Evolutionary conservation across 768 basidiomycete species (phyloP), one percentile per base, ranked within the genome.

Genomic region (Lyophyllum shimeji): DNA sequence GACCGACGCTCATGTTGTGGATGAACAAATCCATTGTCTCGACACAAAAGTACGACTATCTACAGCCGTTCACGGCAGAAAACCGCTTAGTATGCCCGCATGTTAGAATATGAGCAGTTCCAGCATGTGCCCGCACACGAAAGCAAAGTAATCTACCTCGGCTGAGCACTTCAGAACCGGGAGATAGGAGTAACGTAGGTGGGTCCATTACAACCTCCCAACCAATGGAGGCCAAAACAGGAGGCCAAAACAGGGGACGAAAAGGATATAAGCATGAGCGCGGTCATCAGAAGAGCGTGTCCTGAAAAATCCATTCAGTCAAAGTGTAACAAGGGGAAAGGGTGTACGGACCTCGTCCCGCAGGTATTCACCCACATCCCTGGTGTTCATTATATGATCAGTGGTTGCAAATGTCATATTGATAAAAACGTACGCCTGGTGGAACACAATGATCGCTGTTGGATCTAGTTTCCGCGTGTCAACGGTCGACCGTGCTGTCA

Each of bases 391-490:
- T n/a, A 47, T 45, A 42, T 23, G 27, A 39, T 55, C 40, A 23
- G 7, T 46, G 45, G 42, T 55, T 9, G 44, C 53, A 44, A 43
- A 52, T 42, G 46, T 15, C 31, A 55, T 48, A 45, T 25, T 21
- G 45, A 52, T 43, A n/a, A 45, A 49, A 23, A 69, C 88, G 53
- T 68, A 95, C 93, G 97, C 90, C 77, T 99, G 97, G 68, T 98
- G 97, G 74, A 98, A 99, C 2, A 98, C 97, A 47, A 99, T 87
- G 56, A 99, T 98, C 7, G 92, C 86, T 21, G 95, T 98, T 21
- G 97, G 97, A 68, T 98, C 97, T 43, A 98, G 73, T 81, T 99
- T 99, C 62, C 96, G 77, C 23, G 97, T 98, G 71, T 99, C 97
- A 7, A 97, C 73, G 3, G 97, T 98, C 27, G 95, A 95, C 54